These are phyloP conservation scores for Sphenostylis stenocarpa DNA, from an alignment of 306 rosid genomes.

Conservation along the genomic window DNA sequence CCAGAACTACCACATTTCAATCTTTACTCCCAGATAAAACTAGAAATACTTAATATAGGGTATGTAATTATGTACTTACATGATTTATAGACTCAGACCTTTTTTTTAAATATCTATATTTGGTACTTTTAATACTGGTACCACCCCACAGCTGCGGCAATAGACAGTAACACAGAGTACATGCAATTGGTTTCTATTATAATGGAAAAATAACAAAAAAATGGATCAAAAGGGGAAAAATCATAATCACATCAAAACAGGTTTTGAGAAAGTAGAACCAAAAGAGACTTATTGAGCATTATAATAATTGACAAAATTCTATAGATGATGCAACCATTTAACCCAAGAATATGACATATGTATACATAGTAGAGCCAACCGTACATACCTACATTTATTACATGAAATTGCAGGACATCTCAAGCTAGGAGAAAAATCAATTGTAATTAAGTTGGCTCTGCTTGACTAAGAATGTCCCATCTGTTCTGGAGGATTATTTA, in stretches of 20 bases:
- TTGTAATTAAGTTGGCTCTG: slow-evolving; percentile 44
- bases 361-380: slow-evolving; percentile 19
- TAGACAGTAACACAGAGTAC: background rate
- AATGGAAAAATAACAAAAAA: background rate
- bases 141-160: background rate
- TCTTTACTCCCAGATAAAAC: background rate
- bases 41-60: background rate
- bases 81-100: background rate
- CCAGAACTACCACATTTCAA: background rate
- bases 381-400: slow-evolving; percentile 51
- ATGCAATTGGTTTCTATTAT: background rate
- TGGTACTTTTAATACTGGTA: background rate
- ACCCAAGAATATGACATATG: slow-evolving; percentile 23
- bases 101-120: background rate
- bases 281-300: slow-evolving; percentile 1
- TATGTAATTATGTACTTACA: background rate
- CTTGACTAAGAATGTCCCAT: slow-evolving; percentile 70
- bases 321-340: slow-evolving; percentile 1
- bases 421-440: slow-evolving; percentile 39
- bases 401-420: slow-evolving; percentile 44
- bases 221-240: background rate
- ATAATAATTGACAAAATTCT: background rate
- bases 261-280: background rate
- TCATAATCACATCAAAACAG: background rate
- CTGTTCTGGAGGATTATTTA: slow-evolving; percentile 67